These are phyloP conservation scores for Corylus avellana DNA, from an alignment of 306 rosid genomes.

Conservation along the genomic window DNA sequence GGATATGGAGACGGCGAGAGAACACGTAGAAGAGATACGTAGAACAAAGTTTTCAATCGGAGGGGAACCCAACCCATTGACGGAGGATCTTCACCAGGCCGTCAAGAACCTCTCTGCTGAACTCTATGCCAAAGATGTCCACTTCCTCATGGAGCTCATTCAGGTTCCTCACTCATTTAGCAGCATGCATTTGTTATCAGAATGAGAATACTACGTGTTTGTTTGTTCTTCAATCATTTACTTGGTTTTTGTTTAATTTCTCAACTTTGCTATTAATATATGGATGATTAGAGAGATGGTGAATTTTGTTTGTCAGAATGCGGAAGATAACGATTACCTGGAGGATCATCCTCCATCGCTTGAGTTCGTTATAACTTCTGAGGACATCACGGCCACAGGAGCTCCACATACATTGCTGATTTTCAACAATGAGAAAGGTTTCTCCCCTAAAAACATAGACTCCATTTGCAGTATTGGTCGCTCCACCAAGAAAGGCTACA, in stretches of 20 bases:
- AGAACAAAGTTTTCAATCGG: slow-evolving; percentile 65
- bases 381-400: slow-evolving; percentile 67
- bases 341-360: slow-evolving; percentile 44
- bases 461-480: slow-evolving; percentile 82
- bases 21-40: slow-evolving; percentile 60
- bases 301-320: slow-evolving; percentile 48
- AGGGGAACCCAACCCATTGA: slow-evolving; percentile 36
- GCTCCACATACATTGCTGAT: slow-evolving; percentile 64
- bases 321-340: slow-evolving; percentile 73
- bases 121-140: slow-evolving; percentile 70
- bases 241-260: not conserved
- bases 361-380: slow-evolving; percentile 60
- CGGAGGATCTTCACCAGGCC: slow-evolving; percentile 59
- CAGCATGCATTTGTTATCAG: too few relatives aligned
- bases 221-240: too few relatives aligned
- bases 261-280: not conserved
- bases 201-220: too few relatives aligned
- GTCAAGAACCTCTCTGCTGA: slow-evolving; percentile 59
- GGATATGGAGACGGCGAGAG: slow-evolving; percentile 35
- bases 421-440: slow-evolving; percentile 78
- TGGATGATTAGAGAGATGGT: not conserved
- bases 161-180: slow-evolving; percentile 38
- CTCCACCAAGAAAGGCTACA: slow-evolving; percentile 72
- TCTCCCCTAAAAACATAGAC: slow-evolving; percentile 54
- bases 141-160: slow-evolving; percentile 80